Percentiles rank a stretch among this genome's conserved stretches.
Evolutionary conservation across 495 filamentous ascomycete genomes (phyloP).

Genomic region (Rostrohypoxylon terebratum): DNA sequence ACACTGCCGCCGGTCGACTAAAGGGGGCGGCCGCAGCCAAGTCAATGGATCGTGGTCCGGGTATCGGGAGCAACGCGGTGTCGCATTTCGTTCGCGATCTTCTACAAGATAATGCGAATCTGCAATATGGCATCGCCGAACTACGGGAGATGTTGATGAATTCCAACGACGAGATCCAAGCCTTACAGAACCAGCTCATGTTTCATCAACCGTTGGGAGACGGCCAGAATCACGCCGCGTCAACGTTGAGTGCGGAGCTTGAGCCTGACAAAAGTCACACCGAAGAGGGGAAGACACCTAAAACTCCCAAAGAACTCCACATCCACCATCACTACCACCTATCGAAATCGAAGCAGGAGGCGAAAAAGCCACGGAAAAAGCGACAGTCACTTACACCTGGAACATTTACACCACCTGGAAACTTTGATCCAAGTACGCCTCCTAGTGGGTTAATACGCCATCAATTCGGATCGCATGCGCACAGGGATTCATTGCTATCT

Average conservation of each 20-base stretch:
- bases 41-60: conserved; percentile 65
- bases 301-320: conserved; percentile 79
- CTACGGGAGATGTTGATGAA: conserved; percentile 89
- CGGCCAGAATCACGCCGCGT: conserved; percentile 52
- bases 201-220: conserved; percentile 76
- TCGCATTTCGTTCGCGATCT: conserved; percentile 96
- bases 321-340: conserved; percentile 94
- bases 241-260: conserved; percentile 77
- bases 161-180: conserved; percentile 94
- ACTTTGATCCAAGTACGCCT: conserved; percentile 55
- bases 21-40: conserved; percentile 80
- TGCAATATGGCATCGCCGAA: conserved; percentile 90
- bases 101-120: conserved; percentile 91
- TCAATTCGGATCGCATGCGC: conserved; percentile 73
- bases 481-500: conserved; percentile 66
- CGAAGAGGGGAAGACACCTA: conserved; percentile 48
- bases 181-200: conserved; percentile 83
- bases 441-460: conserved; percentile 46
- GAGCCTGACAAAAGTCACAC: conserved; percentile 61
- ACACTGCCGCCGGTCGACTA: conserved; percentile 77
- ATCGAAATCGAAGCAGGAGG: conserved; percentile 68
- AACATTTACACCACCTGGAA: conserved; percentile 66
- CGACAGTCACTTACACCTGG: conserved; percentile 70
- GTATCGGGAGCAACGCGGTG: conserved; percentile 71
- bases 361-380: conserved; percentile 76